phyloP scores from a whole-genome alignment of 75 land plant species.

The Ceratopteris richardii region DNA sequence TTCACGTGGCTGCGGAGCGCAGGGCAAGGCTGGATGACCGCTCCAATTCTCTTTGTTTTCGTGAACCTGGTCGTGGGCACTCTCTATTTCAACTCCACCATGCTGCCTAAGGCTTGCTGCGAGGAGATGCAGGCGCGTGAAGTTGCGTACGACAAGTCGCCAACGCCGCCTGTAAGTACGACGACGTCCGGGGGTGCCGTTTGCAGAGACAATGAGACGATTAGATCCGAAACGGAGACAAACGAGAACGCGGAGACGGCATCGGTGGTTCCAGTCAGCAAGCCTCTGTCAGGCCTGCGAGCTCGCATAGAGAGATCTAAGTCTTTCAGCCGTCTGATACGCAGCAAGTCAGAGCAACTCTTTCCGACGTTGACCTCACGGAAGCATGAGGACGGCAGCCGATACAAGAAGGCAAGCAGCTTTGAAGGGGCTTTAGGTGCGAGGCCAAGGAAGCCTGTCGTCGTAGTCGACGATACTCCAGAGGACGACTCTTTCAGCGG shows the following conservation, averaged over 20 bases:
- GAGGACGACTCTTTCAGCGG: background rate
- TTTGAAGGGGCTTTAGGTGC: background rate
- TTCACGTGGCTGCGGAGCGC: constrained; percentile 21
- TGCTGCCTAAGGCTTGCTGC: too few species aligned
- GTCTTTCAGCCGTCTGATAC: background rate
- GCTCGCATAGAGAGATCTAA: too few species aligned
- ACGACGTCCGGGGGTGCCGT: too few species aligned
- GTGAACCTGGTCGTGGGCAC: constrained; percentile 44
- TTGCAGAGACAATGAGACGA: background rate
- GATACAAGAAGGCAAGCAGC: constrained; percentile 8
- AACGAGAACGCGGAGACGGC: background rate
- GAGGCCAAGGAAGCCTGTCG: background rate
- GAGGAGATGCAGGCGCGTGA: too few species aligned
- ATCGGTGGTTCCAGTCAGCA: background rate
- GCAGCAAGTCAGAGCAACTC: constrained; percentile 15
- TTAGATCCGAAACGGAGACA: too few species aligned
- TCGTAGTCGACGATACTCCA: background rate
- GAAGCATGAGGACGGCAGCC: background rate
- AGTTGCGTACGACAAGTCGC: too few species aligned
- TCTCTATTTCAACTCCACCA: constrained; percentile 28
- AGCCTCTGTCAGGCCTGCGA: background rate
- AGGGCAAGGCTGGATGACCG: constrained; percentile 45
- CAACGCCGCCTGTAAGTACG: too few species aligned
- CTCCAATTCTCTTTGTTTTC: constrained; percentile 39
- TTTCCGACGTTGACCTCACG: background rate